Conservation (phyloP, 139 green algal genomes). For the Dunaliella primolecta region DNA sequence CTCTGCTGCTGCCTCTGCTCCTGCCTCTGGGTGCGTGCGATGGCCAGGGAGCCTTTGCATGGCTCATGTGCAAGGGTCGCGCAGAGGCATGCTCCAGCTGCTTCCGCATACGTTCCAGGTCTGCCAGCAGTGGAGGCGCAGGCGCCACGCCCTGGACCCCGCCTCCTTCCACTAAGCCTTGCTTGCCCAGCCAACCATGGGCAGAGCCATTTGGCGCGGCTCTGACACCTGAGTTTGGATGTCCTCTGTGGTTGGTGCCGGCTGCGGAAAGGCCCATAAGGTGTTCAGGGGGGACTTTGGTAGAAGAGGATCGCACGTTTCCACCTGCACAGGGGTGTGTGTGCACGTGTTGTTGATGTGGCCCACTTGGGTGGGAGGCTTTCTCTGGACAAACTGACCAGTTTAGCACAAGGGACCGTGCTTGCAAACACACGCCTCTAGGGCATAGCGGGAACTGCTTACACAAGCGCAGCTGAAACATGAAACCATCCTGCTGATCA, state of each 20-base stretch:
- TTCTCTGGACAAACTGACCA: too few relatives aligned
- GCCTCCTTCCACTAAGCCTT: background rate
- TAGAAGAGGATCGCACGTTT: background rate
- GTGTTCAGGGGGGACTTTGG: background rate
- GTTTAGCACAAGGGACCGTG: too few relatives aligned
- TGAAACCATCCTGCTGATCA: too few relatives aligned
- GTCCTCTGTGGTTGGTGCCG: too few relatives aligned
- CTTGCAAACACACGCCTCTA: too few relatives aligned
- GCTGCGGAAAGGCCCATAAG: too few relatives aligned
- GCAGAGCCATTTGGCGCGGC: too few relatives aligned
- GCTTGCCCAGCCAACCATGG: background rate
- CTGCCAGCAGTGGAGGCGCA: background rate
- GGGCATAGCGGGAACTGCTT: too few relatives aligned
- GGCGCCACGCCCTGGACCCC: background rate
- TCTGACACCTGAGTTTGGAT: too few relatives aligned
- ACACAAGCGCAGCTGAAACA: too few relatives aligned
- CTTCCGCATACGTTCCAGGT: background rate
- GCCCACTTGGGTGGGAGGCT: too few relatives aligned
- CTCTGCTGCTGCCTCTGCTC: background rate
- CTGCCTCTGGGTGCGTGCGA: background rate
- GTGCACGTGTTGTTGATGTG: background rate
- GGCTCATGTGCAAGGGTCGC: background rate
- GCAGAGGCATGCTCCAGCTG: background rate
- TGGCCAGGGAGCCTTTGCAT: too few relatives aligned
- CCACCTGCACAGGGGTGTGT: background rate